Evolutionary conservation across 1,284 basidiomycete species (phyloP), one percentile per base, ranked within the genome.

Genomic region (Hortiboletus rubellus): DNA sequence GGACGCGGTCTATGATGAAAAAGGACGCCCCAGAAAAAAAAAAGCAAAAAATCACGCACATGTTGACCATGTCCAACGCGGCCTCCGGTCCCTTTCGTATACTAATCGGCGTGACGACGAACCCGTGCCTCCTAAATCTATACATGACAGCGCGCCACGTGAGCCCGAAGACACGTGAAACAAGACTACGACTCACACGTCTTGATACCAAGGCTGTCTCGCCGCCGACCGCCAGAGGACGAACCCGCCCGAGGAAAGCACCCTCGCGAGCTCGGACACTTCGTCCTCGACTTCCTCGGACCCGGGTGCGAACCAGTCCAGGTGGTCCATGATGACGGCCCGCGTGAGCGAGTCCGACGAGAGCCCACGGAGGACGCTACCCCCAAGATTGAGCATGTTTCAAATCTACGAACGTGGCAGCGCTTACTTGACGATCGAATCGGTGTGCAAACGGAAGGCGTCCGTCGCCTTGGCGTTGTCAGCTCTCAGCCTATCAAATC

Each of bases 291-390:
- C 81, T 53, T 85, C 86, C 55, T 74, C 69, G 5, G 83, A 78
- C 22, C 82, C 83, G 3, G 83, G 83, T 34, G 80, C 72, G 69
- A 90, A 91, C 89, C 86, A 90, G 66, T 91, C 89, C 61, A 91
- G 79, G 58, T 89, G 87, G 71, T 93, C 91, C 91, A 94, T 93
- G 53, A 91, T 79, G 55, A 93, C 82, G 11, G 83, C 81, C 43
- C 85, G 82, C 36, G 87, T 87, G 40, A 91, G 74, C 17, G 79
- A 82, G 46, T 73, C 75, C 46, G 76, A 70, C 1, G 76, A 72
- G n/a, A 90, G 75, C 27, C 83, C 84, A 18, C 78, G 76, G 7
- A 89, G 74, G 5, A 86, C 85, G 59, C 84, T 87, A 55, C 33
- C 27, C 27, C 27, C 11, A 44, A 17, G 12, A 41, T 22, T 51